Evolutionary conservation across 2,329 filamentous ascomycete genomes (phyloP), one percentile per base, ranked within the genome.

Genomic region (Pseudonectria foliicola): DNA sequence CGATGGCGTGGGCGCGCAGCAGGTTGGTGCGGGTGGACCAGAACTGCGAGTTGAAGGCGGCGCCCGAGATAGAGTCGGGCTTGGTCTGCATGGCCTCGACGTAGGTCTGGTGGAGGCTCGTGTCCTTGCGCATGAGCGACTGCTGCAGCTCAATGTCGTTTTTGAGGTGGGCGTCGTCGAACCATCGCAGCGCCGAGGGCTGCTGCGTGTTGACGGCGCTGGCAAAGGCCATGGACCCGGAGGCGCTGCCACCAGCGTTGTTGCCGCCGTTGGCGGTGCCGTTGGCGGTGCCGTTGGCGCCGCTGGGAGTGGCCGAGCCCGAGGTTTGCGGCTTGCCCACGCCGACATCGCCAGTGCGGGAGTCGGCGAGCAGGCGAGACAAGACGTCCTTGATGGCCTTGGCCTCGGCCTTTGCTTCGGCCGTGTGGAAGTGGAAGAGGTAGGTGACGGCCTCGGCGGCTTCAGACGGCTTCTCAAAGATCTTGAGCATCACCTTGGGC

Each of bases 401-500:
- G 37, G 92, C 89, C 62, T 98, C 88, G 23, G 76, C 68, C 45
- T 90, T 80, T 29, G 90, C 85, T 46, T 84, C 76, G 14, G 73
- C 62, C 3, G 87, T 87, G 39, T 87, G 93, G 64, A 98, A 96
- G 45, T 85, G 82, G 60, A 98, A 95, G 31, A 90, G 77, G 56
- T 93, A 86, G 35, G 80, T 76, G 29, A 80, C 73, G 13, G 85
- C 67, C 32, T 82, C 76, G 18, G 68, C 59, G 16, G 68, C 67
- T 30, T 67, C 66, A 23, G 76, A 62, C 27, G 75, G 63, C 56
- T 88, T 83, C 43, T 83, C 83, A 49, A 95, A 85, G 36, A 98
- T 82, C 60, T 92, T 95, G 40, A 96, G 74, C 73, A 95, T 95
- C 34, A 94, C 88, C 69, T 95, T 95, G 13, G 87, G 70, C 25